Evolutionary conservation across 495 filamentous ascomycete species (phyloP), one percentile per base, ranked within the genome.

Genomic region (Saxispiralis lemnorum): DNA sequence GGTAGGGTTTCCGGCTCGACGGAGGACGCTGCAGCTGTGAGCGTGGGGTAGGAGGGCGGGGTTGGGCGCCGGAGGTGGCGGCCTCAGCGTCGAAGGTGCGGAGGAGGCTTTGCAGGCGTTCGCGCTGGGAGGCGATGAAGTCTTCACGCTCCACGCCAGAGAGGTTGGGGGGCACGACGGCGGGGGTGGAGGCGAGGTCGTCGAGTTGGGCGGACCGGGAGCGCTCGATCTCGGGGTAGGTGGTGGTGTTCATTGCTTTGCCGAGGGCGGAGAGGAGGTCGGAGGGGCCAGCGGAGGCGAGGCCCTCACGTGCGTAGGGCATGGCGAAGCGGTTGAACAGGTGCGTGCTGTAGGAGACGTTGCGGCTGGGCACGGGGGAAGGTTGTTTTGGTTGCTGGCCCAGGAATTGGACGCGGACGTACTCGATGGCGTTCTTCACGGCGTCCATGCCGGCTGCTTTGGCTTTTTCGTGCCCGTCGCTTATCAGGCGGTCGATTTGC

Each of bases 401-500:
- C 35, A 89, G 65, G 15, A 84, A 67, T 48, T 77, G 76, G 52
- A 78, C 78, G 51, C 77, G 80, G 45, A 82, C 64, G 44, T 74
- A 63, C 48, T 93, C 83, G 52, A 94, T 74, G 20, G 68, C 72
- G 52, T 74, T 73, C 55, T 86, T 84, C 49, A 94, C 64, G 59
- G 92, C 93, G 46, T 74, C 66, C 28, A 93, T 66, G 5, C 88
- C 89, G 7, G 83, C 75, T 9, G 73, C 67, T 56, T 76, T 81
- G 47, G 82, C 77, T 33, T 76, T 74, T 47, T 92, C 89, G 54
- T 94, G 86, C 21, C 73, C 69, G 41, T 72, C 71, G 46, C 76
- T 76, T 59, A 96, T 95, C 51, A 93, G 76, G 31, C 80, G 75
- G 47, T 97, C 89, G 61, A 97, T 96, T 46, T 85, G 75, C 14